Base-by-base conservation (phyloP, 2,329 filamentous ascomycete genomes). In the Neodidymelliopsis sp. region DNA sequence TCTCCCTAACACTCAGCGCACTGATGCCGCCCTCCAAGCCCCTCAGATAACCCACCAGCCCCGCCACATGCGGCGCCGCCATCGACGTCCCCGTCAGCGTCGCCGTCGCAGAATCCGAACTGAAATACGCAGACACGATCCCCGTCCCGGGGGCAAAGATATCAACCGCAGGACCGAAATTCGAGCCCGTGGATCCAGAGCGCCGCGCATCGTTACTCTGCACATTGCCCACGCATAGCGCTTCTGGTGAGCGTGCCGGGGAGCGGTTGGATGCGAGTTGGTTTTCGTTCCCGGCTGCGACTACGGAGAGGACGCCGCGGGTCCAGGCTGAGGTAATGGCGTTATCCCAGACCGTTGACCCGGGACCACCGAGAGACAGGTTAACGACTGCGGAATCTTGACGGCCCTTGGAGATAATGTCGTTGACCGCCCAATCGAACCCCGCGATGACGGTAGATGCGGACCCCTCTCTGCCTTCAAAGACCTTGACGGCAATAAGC, bases 1-100 rank as follows among this genome's bases (percentile, higher is more conserved):
- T 53, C 1, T 55, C 59, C 54, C 57, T 65, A 18, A 64, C 37
- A 11, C 19, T 45, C 9, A 48, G 49, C 1, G 64, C 65, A n/a
- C 45, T 59, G 11, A 43, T 55, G 11, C 47, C 23, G 1, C 70
- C 70, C 48, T 80, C 74, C 10, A 81, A 69, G n/a, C 72, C 71
- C 75, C 89, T 84, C 23, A 90, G 74, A 71, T 89, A 90, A 20
- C 85, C 85, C 11, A 84, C 84, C 3, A 90, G 76, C 36, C 87
- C 87, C 36, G 84, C 81, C 43, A 89, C 79, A 66, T 89, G 86
- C 1, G 87, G 87, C 10, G 81, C 80, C 19, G 87, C 85, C 84
- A 86, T 86, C 25, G 79, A 84, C 5, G 85, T 87, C 24, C 84
- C 85, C 11, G 76, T 80, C 60, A 84, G 75, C 20, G 63, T 75